These are phyloP conservation scores for Silene vulgaris DNA, from an alignment of 179 eudicot species.

Conservation along the genomic window DNA sequence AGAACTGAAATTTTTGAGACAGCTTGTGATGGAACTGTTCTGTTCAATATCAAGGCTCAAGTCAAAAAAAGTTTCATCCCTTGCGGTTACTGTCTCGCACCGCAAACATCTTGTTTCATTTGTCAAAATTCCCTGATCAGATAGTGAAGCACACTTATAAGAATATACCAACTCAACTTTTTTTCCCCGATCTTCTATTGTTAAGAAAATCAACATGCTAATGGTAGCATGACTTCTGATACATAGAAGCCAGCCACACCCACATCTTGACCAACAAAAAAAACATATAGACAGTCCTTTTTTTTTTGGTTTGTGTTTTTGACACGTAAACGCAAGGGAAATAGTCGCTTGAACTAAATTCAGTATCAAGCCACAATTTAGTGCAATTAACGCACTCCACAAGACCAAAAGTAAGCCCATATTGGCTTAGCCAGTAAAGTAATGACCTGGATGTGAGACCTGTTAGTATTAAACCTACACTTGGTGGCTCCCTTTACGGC, in stretches of 20 bases:
- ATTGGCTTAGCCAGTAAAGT: not conserved
- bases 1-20: conserved; percentile 83
- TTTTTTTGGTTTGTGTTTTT: no score
- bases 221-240: not conserved
- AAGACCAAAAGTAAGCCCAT: not conserved
- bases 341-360: not conserved
- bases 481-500: not conserved
- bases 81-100: conserved; percentile 89
- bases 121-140: conserved; percentile 73
- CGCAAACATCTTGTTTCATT: conserved; percentile 84
- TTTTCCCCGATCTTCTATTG: not conserved
- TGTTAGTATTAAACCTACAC: not conserved
- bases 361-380: not conserved
- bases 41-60: conserved; percentile 92
- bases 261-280: not conserved
- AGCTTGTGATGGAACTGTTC: conserved; percentile 83
- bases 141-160: not conserved
- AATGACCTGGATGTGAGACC: not conserved
- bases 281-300: no score
- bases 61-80: conserved; percentile 86
- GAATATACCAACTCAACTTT: not conserved
- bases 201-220: not conserved
- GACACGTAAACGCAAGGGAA: not conserved
- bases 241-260: not conserved
- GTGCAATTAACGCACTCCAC: not conserved